A percentile compares a stretch with the other conserved stretches of the same genome.
Conservation (phyloP, 2,329 filamentous ascomycete species). For the Cercospora berteroae region DNA sequence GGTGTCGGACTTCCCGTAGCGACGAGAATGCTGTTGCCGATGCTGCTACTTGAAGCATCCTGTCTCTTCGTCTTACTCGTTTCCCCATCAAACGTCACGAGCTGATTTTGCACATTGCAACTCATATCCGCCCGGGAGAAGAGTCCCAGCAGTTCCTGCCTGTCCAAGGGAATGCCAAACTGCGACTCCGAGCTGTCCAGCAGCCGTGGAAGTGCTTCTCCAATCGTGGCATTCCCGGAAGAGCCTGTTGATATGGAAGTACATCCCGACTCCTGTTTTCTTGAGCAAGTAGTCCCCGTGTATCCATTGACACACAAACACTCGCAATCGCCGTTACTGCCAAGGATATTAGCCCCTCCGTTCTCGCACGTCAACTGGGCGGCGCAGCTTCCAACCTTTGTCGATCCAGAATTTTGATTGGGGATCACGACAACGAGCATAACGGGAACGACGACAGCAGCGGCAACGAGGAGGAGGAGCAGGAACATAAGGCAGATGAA, state of each 20-base stretch:
- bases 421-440: slow-evolving; percentile 60
- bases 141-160: slow-evolving; percentile 67
- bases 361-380: slow-evolving; percentile 68
- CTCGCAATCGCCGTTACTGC: slow-evolving; percentile 61
- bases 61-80: slow-evolving; percentile 29
- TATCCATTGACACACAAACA: slow-evolving; percentile 91
- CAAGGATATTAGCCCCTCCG: slow-evolving; percentile 72
- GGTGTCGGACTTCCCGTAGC: slow-evolving; percentile 22
- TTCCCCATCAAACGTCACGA: slow-evolving; percentile 75
- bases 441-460: slow-evolving; percentile 77
- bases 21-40: slow-evolving; percentile 37
- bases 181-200: slow-evolving; percentile 63
- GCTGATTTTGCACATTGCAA: slow-evolving; percentile 79
- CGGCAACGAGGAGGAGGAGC: slow-evolving; percentile 69
- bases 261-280: slow-evolving; percentile 54
- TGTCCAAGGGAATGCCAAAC: slow-evolving; percentile 74
- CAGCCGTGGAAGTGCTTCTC: slow-evolving; percentile 72
- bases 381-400: slow-evolving; percentile 55
- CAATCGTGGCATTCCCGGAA: slow-evolving; percentile 71
- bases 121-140: slow-evolving; percentile 74
- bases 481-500: slow-evolving; percentile 68
- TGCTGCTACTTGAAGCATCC: slow-evolving; percentile 16
- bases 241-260: slow-evolving; percentile 51
- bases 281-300: slow-evolving; percentile 61
- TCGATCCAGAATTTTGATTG: slow-evolving; percentile 40